Base-by-base conservation (phyloP, 2,329 filamentous ascomycete species). In the Aspergillus ochraceus region DNA sequence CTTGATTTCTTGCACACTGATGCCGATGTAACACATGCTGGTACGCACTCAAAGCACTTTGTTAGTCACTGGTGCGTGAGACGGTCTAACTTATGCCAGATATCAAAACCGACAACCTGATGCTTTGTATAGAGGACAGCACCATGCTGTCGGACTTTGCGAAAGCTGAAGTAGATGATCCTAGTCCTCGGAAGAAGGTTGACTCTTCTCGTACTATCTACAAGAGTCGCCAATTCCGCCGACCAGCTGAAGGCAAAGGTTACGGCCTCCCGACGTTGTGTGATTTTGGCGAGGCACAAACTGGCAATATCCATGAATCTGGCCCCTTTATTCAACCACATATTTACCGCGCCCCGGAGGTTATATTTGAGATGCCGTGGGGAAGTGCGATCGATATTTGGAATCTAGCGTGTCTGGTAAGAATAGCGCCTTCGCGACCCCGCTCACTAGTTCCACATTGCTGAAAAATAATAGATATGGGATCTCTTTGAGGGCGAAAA, bases 401-500 rank as follows among this genome's bases (percentile, higher is more conserved):
- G 81, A 82, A 80, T 52, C 68, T 76, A 2, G 81, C 77, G 0
- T 75, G 75, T 54, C 75, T 84, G 77, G 80, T 81, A 51, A 85
- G 63, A 56, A 22, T 2, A 32, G 11, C 20, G 39, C n/a, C n/a
- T n/a, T 55, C 19, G 14, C 65, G 1, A 36, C 17, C 17, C 36
- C 14, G 2, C 14, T 3, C n/a, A n/a, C n/a, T n/a, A n/a, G n/a
- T n/a, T n/a, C n/a, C 12, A 1, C 5, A 51, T 55, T 60, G 55
- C 64, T 60, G 10, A 61, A 36, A 11, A 14, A 5, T 14, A 52
- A 30, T 49, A 81, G 80, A 73, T 80, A 6, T 83, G 80, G 81
- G 77, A 82, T 60, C 42, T 83, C 0, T 81, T 81, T 59, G 77
- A 83, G 69, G 76, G 78, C 11, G 60, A 68, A 1, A 74, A 76